Conservation (phyloP, 129 eudicot genomes). For the Centrapalus pauciflorus region DNA sequence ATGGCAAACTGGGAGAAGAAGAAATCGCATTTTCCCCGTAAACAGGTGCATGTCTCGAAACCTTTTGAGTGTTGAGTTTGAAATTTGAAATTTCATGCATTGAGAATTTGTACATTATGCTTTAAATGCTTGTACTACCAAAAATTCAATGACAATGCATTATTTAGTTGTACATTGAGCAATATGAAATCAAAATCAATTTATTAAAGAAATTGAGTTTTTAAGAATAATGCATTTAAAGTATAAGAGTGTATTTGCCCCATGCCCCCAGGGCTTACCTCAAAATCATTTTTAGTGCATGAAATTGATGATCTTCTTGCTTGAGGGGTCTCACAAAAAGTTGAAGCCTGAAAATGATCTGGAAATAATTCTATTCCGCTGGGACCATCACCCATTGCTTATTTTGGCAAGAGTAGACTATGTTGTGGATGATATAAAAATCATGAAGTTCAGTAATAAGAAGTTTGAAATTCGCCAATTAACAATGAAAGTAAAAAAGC, state of each 20-base stretch:
- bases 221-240: background rate
- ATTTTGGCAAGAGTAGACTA: constrained; percentile 11
- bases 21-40: too few species aligned
- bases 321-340: constrained; percentile 42
- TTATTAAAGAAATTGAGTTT: background rate
- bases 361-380: constrained; percentile 59
- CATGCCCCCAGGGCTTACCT: too few species aligned
- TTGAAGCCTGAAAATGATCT: constrained; percentile 69
- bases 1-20: too few species aligned
- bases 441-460: background rate
- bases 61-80: too few species aligned
- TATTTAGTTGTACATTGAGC: too few species aligned
- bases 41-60: too few species aligned
- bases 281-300: constrained; percentile 19
- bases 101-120: too few species aligned
- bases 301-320: constrained; percentile 26
- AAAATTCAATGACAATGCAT: too few species aligned
- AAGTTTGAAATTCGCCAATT: background rate
- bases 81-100: too few species aligned
- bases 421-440: constrained; percentile 1
- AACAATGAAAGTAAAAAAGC: background rate
- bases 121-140: too few species aligned
- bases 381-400: constrained; percentile 90
- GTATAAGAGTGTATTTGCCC: too few species aligned
- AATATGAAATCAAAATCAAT: too few species aligned